Conservation (phyloP, 345 rosid genomes). For the Aegle marmelos region DNA sequence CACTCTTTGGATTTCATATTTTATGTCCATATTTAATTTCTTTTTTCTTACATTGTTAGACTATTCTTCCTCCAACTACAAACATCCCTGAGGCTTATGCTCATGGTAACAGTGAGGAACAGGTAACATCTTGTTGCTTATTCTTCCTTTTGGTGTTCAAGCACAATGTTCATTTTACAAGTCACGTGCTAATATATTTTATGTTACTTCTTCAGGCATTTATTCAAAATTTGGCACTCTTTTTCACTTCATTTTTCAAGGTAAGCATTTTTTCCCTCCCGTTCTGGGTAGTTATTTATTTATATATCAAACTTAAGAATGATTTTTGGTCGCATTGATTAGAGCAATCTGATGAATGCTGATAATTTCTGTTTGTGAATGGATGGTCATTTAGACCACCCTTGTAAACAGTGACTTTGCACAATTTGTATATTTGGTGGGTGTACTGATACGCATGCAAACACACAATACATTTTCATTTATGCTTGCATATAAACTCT, state of each 20-base stretch:
- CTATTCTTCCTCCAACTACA: constrained; percentile 71
- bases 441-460: neutral
- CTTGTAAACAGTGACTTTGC: neutral
- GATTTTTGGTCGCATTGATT: neutral
- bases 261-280: constrained; percentile 29
- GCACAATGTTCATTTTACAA: neutral
- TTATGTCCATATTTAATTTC: neutral
- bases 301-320: too few relatives aligned
- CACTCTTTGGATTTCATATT: neutral
- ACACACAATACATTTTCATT: neutral
- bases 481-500: neutral
- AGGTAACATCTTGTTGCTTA: constrained; percentile 42
- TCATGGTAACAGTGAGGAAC: constrained; percentile 82
- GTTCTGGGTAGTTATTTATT: neutral
- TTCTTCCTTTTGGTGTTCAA: neutral
- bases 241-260: constrained; percentile 96
- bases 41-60: constrained; percentile 36
- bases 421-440: neutral
- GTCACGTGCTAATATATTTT: neutral
- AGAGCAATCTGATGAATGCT: neutral
- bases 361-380: neutral
- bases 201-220: constrained; percentile 67
- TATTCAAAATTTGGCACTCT: constrained; percentile 94
- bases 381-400: neutral
- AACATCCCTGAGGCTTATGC: constrained; percentile 93